Evolutionary conservation across 2,329 filamentous ascomycete genomes (phyloP).

Genomic region (Ophiostoma angusticollis): DNA sequence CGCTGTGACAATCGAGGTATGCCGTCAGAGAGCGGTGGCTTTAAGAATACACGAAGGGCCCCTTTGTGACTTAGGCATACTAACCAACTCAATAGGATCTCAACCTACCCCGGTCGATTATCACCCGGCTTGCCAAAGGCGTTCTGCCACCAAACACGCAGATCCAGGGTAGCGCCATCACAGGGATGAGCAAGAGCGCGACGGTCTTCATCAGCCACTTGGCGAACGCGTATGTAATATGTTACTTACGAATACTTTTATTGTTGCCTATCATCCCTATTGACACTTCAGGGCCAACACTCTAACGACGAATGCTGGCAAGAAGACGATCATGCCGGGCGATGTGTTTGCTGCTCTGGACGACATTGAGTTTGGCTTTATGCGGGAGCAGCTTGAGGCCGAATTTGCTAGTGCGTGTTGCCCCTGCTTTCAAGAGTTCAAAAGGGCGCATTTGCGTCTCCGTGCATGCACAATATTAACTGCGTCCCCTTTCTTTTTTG

Average conservation of each 20-base stretch:
- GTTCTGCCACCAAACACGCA: slow-evolving; percentile 70
- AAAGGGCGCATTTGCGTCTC: not conserved
- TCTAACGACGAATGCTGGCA: slow-evolving; percentile 49
- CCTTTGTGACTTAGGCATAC: too few species aligned
- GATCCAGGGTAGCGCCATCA: slow-evolving; percentile 68
- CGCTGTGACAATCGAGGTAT: slow-evolving; percentile 40
- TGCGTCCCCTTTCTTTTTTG: slow-evolving; percentile 4
- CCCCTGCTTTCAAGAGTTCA: too few species aligned
- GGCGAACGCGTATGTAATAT: slow-evolving; percentile 50
- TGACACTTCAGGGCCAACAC: slow-evolving; percentile 51
- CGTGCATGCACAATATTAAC: not conserved
- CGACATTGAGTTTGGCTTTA: slow-evolving; percentile 65
- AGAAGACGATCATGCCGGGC: slow-evolving; percentile 65
- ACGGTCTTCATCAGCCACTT: slow-evolving; percentile 77
- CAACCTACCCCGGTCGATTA: slow-evolving; percentile 66
- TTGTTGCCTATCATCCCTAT: not conserved
- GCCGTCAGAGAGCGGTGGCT: not conserved
- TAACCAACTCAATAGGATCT: slow-evolving; percentile 43
- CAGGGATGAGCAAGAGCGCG: slow-evolving; percentile 68
- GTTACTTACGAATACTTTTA: not conserved
- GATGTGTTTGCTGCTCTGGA: slow-evolving; percentile 68
- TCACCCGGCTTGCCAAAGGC: slow-evolving; percentile 66
- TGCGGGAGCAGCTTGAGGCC: slow-evolving; percentile 54
- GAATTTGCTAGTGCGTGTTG: slow-evolving; percentile 56
- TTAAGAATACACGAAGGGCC: too few species aligned